Evolutionary conservation across 2,329 filamentous ascomycete genomes (phyloP).

Genomic region (Pestalotiopsis sp.): DNA sequence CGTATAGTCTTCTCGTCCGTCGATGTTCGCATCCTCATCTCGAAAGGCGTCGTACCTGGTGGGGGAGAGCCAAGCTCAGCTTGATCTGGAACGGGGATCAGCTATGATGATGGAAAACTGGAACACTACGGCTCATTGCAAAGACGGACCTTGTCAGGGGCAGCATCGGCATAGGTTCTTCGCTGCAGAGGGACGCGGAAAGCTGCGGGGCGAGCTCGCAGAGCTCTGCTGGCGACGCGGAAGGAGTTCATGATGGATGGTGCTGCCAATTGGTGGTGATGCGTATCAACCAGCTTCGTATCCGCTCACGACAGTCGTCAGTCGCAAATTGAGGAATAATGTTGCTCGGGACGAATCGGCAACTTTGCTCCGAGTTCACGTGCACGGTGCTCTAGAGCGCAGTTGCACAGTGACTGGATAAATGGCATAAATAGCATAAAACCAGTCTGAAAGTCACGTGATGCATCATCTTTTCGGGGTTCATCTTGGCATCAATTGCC

Average conservation of each 20-base stretch:
- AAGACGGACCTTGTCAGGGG: conserved; percentile 73
- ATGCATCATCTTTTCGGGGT: neutral
- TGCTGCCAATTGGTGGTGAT: conserved; percentile 49
- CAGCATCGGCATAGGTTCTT: conserved; percentile 88
- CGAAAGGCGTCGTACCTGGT: conserved; percentile 75
- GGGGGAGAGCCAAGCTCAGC: conserved; percentile 95
- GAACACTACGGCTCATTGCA: conserved; percentile 14
- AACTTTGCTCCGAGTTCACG: conserved; percentile 9
- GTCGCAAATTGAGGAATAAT: conserved; percentile 44
- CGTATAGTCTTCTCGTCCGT: neutral
- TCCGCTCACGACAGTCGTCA: conserved; percentile 42
- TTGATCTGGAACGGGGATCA: conserved; percentile 68
- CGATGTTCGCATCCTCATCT: conserved; percentile 11
- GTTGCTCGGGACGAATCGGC: conserved; percentile 13
- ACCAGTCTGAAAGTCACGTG: neutral
- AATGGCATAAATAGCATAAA: neutral
- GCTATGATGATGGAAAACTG: conserved; percentile 24
- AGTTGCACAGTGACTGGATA: neutral
- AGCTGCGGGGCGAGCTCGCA: conserved; percentile 79
- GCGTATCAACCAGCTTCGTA: conserved; percentile 43
- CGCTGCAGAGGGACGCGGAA: conserved; percentile 78
- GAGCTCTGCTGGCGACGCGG: conserved; percentile 87
- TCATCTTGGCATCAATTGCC: neutral
- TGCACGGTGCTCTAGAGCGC: neutral
- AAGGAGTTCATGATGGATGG: conserved; percentile 84